Conservation (phyloP, 192 early-diverging fungal species). For the Phlyctochytrium planicorne region DNA sequence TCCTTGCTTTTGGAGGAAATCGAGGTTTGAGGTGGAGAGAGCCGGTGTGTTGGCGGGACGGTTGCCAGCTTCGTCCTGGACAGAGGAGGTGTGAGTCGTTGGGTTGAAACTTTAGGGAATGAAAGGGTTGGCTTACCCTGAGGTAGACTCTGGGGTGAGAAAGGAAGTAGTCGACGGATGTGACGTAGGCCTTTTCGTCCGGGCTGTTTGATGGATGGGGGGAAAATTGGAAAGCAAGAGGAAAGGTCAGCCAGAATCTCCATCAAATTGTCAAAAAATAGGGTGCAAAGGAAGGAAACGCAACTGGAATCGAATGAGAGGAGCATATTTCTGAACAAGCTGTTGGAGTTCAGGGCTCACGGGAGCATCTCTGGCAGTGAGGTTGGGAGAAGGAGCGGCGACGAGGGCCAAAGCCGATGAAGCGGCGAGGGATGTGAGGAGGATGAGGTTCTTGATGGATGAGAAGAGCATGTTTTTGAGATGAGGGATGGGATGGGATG, state of each 20-base stretch:
- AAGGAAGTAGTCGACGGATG: constrained; percentile 10
- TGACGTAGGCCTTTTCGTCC: neutral
- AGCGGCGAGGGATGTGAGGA: neutral
- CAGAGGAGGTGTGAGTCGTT: too few relatives aligned
- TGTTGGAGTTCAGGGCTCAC: neutral
- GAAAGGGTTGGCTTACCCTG: too few relatives aligned
- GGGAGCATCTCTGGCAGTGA: neutral
- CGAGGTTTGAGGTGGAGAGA: constrained; percentile 6
- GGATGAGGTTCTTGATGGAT: too few relatives aligned
- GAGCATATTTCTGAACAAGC: constrained; percentile 2
- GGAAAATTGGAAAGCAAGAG: too few relatives aligned
- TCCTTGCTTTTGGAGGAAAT: neutral
- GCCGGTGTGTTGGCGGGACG: neutral
- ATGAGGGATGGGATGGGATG: neutral
- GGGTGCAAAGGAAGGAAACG: neutral
- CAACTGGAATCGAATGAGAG: constrained; percentile 4
- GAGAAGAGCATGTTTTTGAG: neutral
- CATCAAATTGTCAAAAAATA: neutral
- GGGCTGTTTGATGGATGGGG: too few relatives aligned
- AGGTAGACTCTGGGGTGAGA: neutral
- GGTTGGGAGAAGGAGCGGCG: neutral
- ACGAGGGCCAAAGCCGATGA: neutral
- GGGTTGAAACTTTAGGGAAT: too few relatives aligned
- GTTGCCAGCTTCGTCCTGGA: neutral
- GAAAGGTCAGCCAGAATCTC: neutral